Evolutionary conservation across 306 rosid genomes (phyloP).

Genomic region (Herpetospermum pedunculosum): DNA sequence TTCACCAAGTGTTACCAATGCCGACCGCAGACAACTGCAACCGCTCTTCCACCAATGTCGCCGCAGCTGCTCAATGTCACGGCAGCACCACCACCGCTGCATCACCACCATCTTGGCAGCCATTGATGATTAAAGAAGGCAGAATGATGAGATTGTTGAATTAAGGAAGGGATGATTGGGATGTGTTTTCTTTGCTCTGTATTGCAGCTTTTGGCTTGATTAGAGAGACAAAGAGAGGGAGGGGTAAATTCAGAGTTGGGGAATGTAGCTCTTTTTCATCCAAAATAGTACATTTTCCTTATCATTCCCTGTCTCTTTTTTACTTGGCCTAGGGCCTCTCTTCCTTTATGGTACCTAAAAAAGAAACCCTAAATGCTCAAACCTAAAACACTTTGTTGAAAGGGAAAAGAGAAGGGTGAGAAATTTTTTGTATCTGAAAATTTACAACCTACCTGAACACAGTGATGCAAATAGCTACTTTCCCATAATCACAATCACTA

Average conservation of each 20-base stretch:
- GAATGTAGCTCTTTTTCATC: neutral
- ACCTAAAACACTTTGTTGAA: too few relatives aligned
- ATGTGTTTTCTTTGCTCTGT: neutral
- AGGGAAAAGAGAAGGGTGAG: too few relatives aligned
- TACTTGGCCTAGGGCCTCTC: neutral
- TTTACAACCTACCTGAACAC: neutral
- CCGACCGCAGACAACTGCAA: conserved; percentile 20
- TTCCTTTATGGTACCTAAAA: neutral
- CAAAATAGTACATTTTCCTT: conserved; percentile 1
- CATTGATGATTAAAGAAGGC: conserved; percentile 7
- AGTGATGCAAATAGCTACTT: neutral
- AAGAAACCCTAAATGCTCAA: too few relatives aligned
- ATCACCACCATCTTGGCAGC: conserved; percentile 15
- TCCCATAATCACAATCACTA: neutral
- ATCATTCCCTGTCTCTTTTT: neutral
- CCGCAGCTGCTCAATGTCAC: conserved; percentile 34
- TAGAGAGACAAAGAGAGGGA: neutral
- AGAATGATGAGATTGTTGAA: neutral
- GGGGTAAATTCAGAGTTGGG: neutral
- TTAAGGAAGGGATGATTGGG: neutral
- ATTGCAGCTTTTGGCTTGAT: conserved; percentile 1
- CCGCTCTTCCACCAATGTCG: neutral
- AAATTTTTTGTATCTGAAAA: neutral
- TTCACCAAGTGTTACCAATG: conserved; percentile 97
- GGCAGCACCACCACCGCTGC: conserved; percentile 37